Percentiles rank a stretch among this genome's conserved stretches.
Evolutionary conservation across 2,329 filamentous ascomycete species (phyloP).

Genomic region (Hirsutella minnesotensis): DNA sequence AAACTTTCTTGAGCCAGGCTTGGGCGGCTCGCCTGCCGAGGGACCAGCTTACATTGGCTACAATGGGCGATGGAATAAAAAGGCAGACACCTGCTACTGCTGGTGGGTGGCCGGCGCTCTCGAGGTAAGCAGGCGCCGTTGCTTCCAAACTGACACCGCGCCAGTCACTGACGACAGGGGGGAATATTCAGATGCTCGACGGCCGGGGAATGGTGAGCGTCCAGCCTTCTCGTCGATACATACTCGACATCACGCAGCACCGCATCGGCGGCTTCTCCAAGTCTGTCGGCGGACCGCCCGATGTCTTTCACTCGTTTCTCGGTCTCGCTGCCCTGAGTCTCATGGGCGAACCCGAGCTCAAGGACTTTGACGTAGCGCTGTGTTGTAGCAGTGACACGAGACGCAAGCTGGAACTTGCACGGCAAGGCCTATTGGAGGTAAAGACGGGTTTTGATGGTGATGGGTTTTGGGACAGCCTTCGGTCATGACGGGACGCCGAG

Average conservation of each 20-base stretch:
- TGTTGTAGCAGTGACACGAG: slow-evolving; percentile 58
- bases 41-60: slow-evolving; percentile 52
- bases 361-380: slow-evolving; percentile 59
- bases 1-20: slow-evolving; percentile 20
- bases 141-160: background rate
- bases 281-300: slow-evolving; percentile 52
- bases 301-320: slow-evolving; percentile 81
- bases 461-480: slow-evolving; percentile 13
- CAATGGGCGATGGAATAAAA: slow-evolving; percentile 85
- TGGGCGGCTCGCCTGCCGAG: slow-evolving; percentile 23
- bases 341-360: slow-evolving; percentile 58
- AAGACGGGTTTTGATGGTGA: slow-evolving; percentile 10
- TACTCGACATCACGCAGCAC: slow-evolving; percentile 81
- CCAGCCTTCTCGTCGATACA: slow-evolving; percentile 56
- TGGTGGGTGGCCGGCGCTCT: slow-evolving; percentile 77
- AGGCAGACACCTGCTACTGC: slow-evolving; percentile 87
- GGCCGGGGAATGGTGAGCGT: slow-evolving; percentile 45
- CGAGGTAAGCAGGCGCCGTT: slow-evolving; percentile 14
- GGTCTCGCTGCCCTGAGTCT: slow-evolving; percentile 71
- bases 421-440: slow-evolving; percentile 22
- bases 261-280: slow-evolving; percentile 76
- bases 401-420: slow-evolving; percentile 34
- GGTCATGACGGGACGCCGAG: background rate
- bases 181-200: slow-evolving; percentile 38
- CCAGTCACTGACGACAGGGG: background rate